Evolutionary conservation across 306 rosid genomes (phyloP), one percentile per base, ranked within the genome.

Genomic region (Prunus mume): DNA sequence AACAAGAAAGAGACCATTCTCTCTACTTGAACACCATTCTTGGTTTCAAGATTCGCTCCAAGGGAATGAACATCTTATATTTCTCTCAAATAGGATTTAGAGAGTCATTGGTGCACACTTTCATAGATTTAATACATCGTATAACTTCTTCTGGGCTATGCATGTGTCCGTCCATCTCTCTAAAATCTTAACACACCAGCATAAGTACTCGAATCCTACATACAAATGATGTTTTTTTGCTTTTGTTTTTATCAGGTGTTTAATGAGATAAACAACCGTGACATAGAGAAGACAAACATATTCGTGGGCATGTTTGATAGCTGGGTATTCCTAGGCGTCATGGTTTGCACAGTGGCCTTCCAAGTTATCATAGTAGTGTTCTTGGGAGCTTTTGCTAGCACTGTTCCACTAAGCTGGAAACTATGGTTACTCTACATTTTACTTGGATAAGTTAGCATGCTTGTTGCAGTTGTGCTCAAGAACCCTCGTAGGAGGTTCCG

Each of bases 261-360:
- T 61, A 95, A 95, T 80, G 96, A 95, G 87, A 87, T 95, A 72
- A 92, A 92, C 84, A 92, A 97, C 83, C 90, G 99, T 73, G 92
- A 89, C 14, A 89, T 95, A 22, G 97, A 89, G 79, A 88, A 86
- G 82, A 89, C 90, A 86, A 95, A 95, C 82, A 72, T 95, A 58
- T 89, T 92, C 79, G 86, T 85, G 32, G 97, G 97, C 83, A 88
- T 95, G 76, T 89, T 92, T 66, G 58, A 72, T 65, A 90, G 97
- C 85, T 88, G 96, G 97, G 72, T 95, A 67, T 95, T 95, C 75
- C 20, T 95, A 83, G 76, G 68, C 11, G 86, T 95, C 52, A 85
- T 95, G 56, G 83, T 82, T 3, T 41, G 75, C 77, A 90, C 99
- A 0, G 89, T 81, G 50, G 83, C 22, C 17, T 92, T 92, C 83